These are phyloP conservation scores for Trichopus zeylanicus DNA, from an alignment of 116 monocot species.

Conservation along the genomic window DNA sequence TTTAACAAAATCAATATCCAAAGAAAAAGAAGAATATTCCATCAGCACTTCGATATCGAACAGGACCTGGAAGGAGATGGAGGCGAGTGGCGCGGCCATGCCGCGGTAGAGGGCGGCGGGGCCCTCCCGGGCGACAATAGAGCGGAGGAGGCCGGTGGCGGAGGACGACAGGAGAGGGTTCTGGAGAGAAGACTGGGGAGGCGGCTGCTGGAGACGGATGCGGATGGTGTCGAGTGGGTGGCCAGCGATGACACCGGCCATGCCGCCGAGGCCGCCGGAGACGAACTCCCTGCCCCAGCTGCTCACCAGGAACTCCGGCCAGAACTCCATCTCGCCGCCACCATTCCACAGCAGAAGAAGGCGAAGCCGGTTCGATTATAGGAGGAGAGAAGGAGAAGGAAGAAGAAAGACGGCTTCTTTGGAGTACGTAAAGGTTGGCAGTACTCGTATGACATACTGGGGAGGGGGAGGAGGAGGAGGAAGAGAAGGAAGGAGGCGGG, in stretches of 20 bases:
- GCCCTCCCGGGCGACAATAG: constrained; percentile 67
- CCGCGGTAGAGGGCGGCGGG: constrained; percentile 77
- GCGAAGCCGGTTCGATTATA: too few species aligned
- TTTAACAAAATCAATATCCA: not conserved
- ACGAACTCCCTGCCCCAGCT: constrained; percentile 93
- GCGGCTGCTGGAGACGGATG: constrained; percentile 78
- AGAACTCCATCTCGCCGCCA: constrained; percentile 66
- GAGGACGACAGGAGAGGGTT: constrained; percentile 13
- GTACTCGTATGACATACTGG: too few species aligned
- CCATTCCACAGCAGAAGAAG: constrained; percentile 3
- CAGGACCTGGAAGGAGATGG: constrained; percentile 90
- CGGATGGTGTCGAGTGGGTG: constrained; percentile 91
- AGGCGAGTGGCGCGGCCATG: constrained; percentile 86
- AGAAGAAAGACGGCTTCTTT: too few species aligned
- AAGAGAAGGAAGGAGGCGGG: too few species aligned
- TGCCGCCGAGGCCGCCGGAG: constrained; percentile 87
- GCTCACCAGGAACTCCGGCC: constrained; percentile 90
- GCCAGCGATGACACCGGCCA: constrained; percentile 87
- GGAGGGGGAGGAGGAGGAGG: too few species aligned
- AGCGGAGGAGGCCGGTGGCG: constrained; percentile 47
- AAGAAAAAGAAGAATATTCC: not conserved
- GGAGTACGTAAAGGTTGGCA: too few species aligned
- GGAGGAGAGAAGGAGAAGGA: too few species aligned
- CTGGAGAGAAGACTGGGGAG: not conserved
- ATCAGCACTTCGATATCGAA: too few species aligned